Evolutionary conservation across 208 protist genomes (phyloP), one percentile per base, ranked within the genome.

Genomic region (Crithidia acanthocephali): DNA sequence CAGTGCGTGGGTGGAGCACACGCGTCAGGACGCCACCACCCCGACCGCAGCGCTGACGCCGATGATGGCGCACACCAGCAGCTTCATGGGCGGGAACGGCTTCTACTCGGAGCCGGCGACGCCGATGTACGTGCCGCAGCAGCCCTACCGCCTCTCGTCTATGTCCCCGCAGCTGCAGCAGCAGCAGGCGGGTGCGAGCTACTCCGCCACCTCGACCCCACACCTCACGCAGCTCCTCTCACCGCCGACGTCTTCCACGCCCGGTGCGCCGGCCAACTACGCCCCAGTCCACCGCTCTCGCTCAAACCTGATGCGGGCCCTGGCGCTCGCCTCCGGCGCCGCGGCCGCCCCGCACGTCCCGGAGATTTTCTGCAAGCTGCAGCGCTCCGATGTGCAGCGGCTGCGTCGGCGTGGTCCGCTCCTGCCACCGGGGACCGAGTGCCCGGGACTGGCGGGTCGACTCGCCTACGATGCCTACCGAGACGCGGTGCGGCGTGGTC

Each of bases 401-500:
- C 50, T 56, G 37, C 73, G 65, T 16, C 62, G 37, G 2, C 64
- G 64, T 15, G 28, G 42, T 3, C 66, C 57, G 37, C 28, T 33
- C 11, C 44, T 42, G 44, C 66, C 59, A 15, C 58, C 66, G 2
- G 66, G 66, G 5, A 73, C 57, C 51, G 37, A 52, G 37, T 79
- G 73, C 23, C 73, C 73, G 2, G 73, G 73, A 0, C 37, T 72
- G 50, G 73, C 64, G 6, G 50, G 44, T 7, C 53, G 71, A 2
- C 47, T 76, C 8, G 71, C 71, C 62, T 76, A 56, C 62, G 71
- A 68, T 15, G 71, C 71, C 33, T 69, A 76, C 56, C 71, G 71
- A 20, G 71, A 50, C 18, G 71, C 71, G 9, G 62, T 76, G 8
- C 60, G 60, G 13, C 35, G 33, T 20, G 71, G 62, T 10, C 32